phyloP scores from a whole-genome alignment of 2,329 filamentous ascomycete species.

The Penicillium sp. region DNA sequence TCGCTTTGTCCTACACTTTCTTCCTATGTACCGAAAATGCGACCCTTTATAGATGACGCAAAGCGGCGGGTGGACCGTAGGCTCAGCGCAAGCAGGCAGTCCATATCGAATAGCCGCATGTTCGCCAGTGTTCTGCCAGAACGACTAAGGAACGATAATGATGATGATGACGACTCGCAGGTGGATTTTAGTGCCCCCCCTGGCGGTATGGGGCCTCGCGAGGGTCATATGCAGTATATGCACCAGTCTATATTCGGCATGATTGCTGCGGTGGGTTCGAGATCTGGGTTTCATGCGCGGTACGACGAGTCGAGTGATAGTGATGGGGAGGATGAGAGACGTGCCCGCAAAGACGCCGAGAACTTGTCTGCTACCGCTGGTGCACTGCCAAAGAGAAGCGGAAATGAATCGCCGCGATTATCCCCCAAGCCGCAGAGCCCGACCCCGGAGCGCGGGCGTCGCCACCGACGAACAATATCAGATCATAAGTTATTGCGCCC shows the following conservation, averaged over 20 bases:
- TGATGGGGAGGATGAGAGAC: conserved; percentile 47
- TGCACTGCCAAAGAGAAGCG: conserved; percentile 1
- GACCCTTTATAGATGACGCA: too few relatives aligned
- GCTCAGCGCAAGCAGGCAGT: too few relatives aligned
- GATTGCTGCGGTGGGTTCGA: conserved; percentile 77
- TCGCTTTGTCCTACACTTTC: too few relatives aligned
- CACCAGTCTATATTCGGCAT: conserved; percentile 91
- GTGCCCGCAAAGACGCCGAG: conserved; percentile 13
- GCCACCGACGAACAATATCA: conserved; percentile 54
- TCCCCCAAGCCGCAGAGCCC: too few relatives aligned
- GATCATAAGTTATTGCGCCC: conserved; percentile 51
- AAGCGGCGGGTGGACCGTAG: too few relatives aligned
- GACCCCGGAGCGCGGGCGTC: conserved; percentile 29
- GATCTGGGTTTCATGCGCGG: conserved; percentile 68
- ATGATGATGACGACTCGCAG: conserved; percentile 51
- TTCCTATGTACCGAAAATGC: too few relatives aligned
- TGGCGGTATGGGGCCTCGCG: conserved; percentile 27
- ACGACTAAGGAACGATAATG: too few relatives aligned
- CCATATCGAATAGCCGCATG: too few relatives aligned
- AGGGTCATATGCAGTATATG: conserved; percentile 55
- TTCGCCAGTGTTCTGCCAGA: too few relatives aligned
- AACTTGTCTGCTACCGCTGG: conserved; percentile 2
- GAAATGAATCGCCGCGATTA: too few relatives aligned
- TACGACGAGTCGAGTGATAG: conserved; percentile 81
- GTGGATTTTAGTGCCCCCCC: conserved; percentile 53